Base-by-base conservation (phyloP, 2,329 filamentous ascomycete species). In the Aspergillus bombycis region DNA sequence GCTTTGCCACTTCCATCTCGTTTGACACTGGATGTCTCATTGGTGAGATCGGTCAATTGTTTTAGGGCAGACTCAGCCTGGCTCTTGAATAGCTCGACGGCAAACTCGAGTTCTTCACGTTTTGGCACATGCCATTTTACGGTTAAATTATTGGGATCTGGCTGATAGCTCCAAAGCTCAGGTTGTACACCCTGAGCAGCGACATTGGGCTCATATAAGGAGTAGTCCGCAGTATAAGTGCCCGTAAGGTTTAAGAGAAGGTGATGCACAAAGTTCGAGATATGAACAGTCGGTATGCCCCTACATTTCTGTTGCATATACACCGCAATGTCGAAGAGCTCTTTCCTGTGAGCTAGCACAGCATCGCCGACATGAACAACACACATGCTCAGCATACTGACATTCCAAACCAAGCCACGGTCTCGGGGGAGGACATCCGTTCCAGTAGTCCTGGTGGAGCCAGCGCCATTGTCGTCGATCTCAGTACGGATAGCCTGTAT, bases 291-390 rank as follows among this genome's bases (percentile, higher is more conserved):
- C 0, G 95, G 93, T 64, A 97, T 89, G 26, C 95, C 95, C 70
- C 92, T 90, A 78, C 95, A 99, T 73, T 93, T 94, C 71, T 95
- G 88, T 77, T 99, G 95, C 94, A 99, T 98, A 79, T 94, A 98
- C 60, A 91, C 85, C 14, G 94, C 93, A 75, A 99, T 94, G 65
- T 93, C 91, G 67, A 97, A 92, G 2, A 99, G 86, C 57, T 98
- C 91, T 57, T 92, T 84, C 78, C 93, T 93, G 83, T 96, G 96
- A 65, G 91, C 90, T 64, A 99, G 84, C 16, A 98, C 92, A 69
- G 95, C 92, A 68, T 90, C 88, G 38, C 95, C 95, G 53, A 99
- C 93, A 72, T 99, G 95, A 3, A 99, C 95, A 26, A 97, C 93
- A 64, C 93, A 95, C 94, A 99, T 99, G 75, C 94, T 96, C 6